Evolutionary conservation across 495 filamentous ascomycete species (phyloP).

Genomic region (Hypomontagnella monticulosa): DNA sequence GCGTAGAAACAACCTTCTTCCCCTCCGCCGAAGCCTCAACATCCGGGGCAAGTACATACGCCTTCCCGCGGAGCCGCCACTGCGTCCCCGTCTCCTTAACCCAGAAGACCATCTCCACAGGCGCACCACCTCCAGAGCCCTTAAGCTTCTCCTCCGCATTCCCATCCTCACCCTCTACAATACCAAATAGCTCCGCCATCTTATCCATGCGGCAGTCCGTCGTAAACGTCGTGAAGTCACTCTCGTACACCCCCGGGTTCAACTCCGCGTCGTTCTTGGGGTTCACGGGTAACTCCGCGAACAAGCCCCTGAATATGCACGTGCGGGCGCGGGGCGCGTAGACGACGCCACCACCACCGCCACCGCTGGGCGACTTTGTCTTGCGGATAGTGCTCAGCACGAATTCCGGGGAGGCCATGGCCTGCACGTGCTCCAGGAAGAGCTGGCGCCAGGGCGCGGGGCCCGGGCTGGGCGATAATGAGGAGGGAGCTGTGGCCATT

Average conservation of each 20-base stretch:
- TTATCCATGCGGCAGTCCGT: slow-evolving; percentile 91
- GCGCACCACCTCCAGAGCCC: slow-evolving; percentile 70
- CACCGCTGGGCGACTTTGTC: slow-evolving; percentile 27
- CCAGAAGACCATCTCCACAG: slow-evolving; percentile 89
- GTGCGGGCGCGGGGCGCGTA: slow-evolving; percentile 57
- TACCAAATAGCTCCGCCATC: slow-evolving; percentile 69
- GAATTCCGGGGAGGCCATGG: slow-evolving; percentile 72
- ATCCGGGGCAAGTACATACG: slow-evolving; percentile 71
- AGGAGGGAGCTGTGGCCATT: slow-evolving; percentile 39
- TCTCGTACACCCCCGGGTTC: slow-evolving; percentile 75
- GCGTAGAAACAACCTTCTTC: slow-evolving; percentile 52
- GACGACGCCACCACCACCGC: slow-evolving; percentile 1
- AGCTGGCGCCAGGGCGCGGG: slow-evolving; percentile 70
- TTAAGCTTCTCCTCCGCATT: slow-evolving; percentile 30
- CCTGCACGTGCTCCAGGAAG: slow-evolving; percentile 71
- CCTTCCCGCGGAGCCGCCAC: slow-evolving; percentile 83
- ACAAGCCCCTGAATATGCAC: slow-evolving; percentile 84
- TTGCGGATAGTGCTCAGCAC: slow-evolving; percentile 72
- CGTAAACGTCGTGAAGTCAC: slow-evolving; percentile 82
- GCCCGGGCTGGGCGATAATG: not conserved
- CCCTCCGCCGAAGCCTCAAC: slow-evolving; percentile 60
- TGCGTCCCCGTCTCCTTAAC: slow-evolving; percentile 72
- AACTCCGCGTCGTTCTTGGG: slow-evolving; percentile 65
- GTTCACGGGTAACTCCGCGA: slow-evolving; percentile 73
- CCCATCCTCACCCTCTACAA: slow-evolving; percentile 26